A percentile compares a stretch with the other conserved stretches of the same genome.
phyloP scores from a whole-genome alignment of 768 basidiomycete genomes.

The Glaciozyma antarctica region DNA sequence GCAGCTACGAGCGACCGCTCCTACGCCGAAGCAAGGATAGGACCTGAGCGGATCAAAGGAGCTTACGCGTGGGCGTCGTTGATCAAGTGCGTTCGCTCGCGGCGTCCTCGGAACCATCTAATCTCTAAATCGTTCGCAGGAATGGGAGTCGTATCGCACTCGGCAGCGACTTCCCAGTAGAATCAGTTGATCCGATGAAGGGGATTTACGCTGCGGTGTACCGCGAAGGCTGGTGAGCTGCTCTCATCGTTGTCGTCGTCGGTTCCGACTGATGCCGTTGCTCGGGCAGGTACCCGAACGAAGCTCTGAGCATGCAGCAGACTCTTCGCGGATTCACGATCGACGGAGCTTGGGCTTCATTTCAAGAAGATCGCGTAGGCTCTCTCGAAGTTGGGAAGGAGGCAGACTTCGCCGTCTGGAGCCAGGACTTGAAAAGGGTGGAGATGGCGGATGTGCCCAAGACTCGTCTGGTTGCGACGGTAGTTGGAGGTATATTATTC shows the following conservation, averaged over 20 bases:
- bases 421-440: constrained; percentile 67
- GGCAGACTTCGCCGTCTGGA: constrained; percentile 78
- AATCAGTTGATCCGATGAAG: constrained; percentile 75
- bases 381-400: constrained; percentile 66
- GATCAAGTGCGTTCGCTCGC: constrained; percentile 48
- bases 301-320: constrained; percentile 68
- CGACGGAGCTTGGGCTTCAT: constrained; percentile 79
- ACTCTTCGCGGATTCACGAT: constrained; percentile 74
- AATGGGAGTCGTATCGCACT: constrained; percentile 53
- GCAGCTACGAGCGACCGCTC: constrained; percentile 77
- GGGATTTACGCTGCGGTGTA: constrained; percentile 85
- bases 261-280: not conserved
- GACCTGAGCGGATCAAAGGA: constrained; percentile 67
- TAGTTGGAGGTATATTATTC: constrained; percentile 59
- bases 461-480: constrained; percentile 60
- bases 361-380: constrained; percentile 61
- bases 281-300: constrained; percentile 56
- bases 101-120: not conserved
- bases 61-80: constrained; percentile 84
- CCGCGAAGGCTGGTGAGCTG: constrained; percentile 67
- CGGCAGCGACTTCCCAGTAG: constrained; percentile 91
- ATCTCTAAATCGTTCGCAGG: constrained; percentile 22
- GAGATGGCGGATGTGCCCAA: constrained; percentile 53
- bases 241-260: not conserved
- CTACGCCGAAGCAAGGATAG: constrained; percentile 77